phyloP scores from a whole-genome alignment of 2,329 filamentous ascomycete species.

The Paracorniculantispora psalliotae region DNA sequence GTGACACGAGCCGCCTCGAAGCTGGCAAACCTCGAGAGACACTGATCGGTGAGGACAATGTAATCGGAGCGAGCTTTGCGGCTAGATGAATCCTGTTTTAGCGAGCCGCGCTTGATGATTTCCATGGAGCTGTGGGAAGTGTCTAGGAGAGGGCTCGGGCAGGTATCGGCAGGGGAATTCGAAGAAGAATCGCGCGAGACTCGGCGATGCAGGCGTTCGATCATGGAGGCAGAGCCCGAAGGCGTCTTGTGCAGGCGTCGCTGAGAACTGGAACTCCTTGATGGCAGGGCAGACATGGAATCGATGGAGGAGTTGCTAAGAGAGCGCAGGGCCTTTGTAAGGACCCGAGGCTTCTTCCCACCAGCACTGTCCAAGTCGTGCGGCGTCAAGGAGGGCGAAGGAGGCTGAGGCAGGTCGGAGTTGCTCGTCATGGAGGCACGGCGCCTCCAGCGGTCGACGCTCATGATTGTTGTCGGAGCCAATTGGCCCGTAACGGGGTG shows the following conservation, averaged over 20 bases:
- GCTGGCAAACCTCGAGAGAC: constrained; percentile 46
- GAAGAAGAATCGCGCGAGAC: constrained; percentile 33
- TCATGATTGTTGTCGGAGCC: constrained; percentile 6
- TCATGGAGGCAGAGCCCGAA: constrained; percentile 35
- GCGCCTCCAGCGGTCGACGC: constrained; percentile 13
- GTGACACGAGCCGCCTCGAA: constrained; percentile 42
- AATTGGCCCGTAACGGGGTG: background rate
- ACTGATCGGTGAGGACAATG: constrained; percentile 47
- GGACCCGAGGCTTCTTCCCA: constrained; percentile 30
- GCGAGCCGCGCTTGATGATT: constrained; percentile 39
- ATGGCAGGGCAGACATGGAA: constrained; percentile 29
- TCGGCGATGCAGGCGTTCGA: constrained; percentile 37
- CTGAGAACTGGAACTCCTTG: constrained; percentile 28
- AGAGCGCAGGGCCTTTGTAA: constrained; percentile 34
- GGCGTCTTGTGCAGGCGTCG: constrained; percentile 34
- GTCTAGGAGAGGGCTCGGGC: constrained; percentile 25
- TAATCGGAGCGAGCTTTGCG: constrained; percentile 47
- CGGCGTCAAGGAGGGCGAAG: background rate
- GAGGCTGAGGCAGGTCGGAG: constrained; percentile 5
- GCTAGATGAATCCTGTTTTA: constrained; percentile 46
- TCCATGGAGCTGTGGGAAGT: constrained; percentile 33
- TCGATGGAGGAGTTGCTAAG: constrained; percentile 38
- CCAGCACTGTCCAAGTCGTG: constrained; percentile 17
- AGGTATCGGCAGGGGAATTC: constrained; percentile 25
- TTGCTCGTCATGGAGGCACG: background rate